Evolutionary conservation across 805 yeast genomes (phyloP), one percentile per base, ranked within the genome.

Genomic region (Metschnikowia dekortorum): DNA sequence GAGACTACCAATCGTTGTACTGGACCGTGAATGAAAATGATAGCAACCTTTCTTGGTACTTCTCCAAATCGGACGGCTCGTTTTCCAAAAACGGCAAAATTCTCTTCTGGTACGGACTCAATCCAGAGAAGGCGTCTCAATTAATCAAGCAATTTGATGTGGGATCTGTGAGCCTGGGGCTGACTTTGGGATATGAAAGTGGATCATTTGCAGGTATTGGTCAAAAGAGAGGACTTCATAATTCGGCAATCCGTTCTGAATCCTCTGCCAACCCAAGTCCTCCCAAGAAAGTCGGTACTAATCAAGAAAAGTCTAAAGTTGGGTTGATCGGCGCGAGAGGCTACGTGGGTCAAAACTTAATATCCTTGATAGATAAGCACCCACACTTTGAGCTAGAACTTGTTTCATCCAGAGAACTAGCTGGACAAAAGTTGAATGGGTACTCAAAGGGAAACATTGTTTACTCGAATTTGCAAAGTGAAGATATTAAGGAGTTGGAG

Each of bases 281-380:
- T 11, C 96, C 96, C 10, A 63, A 81, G 41, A 75, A 78, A 47
- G 75, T 77, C 47, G 92, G 89, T 36, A 65, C 79, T 35, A 87
- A 84, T 73, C 76, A 77, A 37, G 67, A 76, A 39, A 77, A 77
- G 53, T 78, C 95, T 22, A 82, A 82, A 58, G 90, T 94, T 44
- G 99, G 97, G 1, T 79, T 94, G 61, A 92, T 94, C 65, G 99
- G 99, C 60, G 99, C 99, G 39, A 85, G 99, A 73, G 99, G 99
- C 31, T 89, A 80, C 72, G 92, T 97, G 16, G 99, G 99, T 34
- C 96, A 88, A 72, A 92, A 92, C 62, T 79, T 94, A 67, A 89
- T 94, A 56, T 80, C 85, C 35, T 76, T 94, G 74, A 87, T 94
- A 56, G 88, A 94, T 69, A 73, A 78, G 45, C 99, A 94, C 71